Conservation (phyloP, 176 grass and related monocot species). For the Puccinellia tenuiflora region DNA sequence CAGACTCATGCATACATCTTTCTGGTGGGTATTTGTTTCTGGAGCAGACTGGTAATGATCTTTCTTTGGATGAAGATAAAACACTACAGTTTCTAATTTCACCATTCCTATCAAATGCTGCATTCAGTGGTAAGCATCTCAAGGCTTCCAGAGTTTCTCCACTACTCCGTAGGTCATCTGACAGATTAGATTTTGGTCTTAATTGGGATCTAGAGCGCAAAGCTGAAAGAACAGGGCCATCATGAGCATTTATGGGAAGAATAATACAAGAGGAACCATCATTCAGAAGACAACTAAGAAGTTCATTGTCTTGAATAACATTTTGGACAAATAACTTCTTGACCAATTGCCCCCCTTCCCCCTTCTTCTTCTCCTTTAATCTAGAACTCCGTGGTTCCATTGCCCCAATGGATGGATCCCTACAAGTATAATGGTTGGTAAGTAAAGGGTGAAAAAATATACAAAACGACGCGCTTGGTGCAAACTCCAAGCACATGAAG, state of each 20-base stretch:
- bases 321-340: slow-evolving; percentile 81
- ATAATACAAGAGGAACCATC: slow-evolving; percentile 66
- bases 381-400: slow-evolving; percentile 80
- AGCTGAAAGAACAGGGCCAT: slow-evolving; percentile 48
- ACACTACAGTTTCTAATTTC: slow-evolving; percentile 24
- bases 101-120: slow-evolving; percentile 15
- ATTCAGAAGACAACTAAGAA: slow-evolving; percentile 53
- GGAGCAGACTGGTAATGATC: slow-evolving; percentile 15
- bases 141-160: slow-evolving; percentile 37
- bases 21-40: slow-evolving; percentile 21
- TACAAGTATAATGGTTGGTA: slow-evolving; percentile 28
- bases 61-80: slow-evolving; percentile 28
- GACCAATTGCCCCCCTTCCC: slow-evolving; percentile 71
- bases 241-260: slow-evolving; percentile 49
- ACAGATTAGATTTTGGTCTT: slow-evolving; percentile 46
- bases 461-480: background rate
- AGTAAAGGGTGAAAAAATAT: slow-evolving; percentile 5
- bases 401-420: slow-evolving; percentile 51
- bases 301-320: slow-evolving; percentile 81
- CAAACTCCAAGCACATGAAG: slow-evolving; percentile 8
- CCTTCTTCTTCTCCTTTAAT: slow-evolving; percentile 92
- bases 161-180: slow-evolving; percentile 27
- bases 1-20: slow-evolving; percentile 23
- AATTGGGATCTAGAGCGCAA: slow-evolving; percentile 32
- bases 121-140: slow-evolving; percentile 27